These are phyloP conservation scores for Daldinia bambusicola DNA, from an alignment of 495 filamentous ascomycete genomes.

Conservation along the genomic window DNA sequence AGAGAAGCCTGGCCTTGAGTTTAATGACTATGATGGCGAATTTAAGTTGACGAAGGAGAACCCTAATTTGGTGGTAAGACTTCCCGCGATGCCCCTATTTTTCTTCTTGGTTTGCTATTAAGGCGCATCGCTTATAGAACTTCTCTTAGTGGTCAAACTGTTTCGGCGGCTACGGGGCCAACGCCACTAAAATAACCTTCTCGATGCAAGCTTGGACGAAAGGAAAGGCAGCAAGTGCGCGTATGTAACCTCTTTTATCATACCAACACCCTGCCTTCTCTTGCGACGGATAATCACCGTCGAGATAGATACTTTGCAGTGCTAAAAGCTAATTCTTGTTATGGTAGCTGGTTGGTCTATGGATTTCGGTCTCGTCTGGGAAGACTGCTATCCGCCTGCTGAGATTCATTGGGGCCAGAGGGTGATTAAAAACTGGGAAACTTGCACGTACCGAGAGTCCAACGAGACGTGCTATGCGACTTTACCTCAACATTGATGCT, in stretches of 20 bases:
- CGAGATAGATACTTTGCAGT: no score
- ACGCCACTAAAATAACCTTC: conserved; percentile 15
- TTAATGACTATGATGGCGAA: conserved; percentile 15
- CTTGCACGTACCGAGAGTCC: conserved; percentile 24
- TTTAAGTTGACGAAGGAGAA: conserved; percentile 19
- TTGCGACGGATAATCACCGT: no score
- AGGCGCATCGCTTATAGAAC: background rate
- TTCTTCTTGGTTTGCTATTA: background rate
- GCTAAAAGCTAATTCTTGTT: background rate
- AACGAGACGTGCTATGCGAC: conserved; percentile 18
- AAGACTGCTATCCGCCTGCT: conserved; percentile 22
- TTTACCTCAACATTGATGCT: background rate
- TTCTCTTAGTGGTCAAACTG: conserved; percentile 15
- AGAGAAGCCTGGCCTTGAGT: conserved; percentile 15
- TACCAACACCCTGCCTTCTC: no score
- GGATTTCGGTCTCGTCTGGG: conserved; percentile 32
- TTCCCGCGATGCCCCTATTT: background rate
- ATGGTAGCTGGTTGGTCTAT: conserved; percentile 33
- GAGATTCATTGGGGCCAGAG: conserved; percentile 26
- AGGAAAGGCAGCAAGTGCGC: conserved; percentile 3
- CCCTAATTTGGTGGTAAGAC: conserved; percentile 17
- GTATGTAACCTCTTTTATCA: conserved; percentile 1
- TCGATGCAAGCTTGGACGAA: background rate
- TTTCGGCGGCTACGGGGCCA: conserved; percentile 1
- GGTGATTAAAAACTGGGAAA: conserved; percentile 33